These are phyloP conservation scores for Sapria himalayana DNA, from an alignment of 345 rosid species.

Conservation along the genomic window DNA sequence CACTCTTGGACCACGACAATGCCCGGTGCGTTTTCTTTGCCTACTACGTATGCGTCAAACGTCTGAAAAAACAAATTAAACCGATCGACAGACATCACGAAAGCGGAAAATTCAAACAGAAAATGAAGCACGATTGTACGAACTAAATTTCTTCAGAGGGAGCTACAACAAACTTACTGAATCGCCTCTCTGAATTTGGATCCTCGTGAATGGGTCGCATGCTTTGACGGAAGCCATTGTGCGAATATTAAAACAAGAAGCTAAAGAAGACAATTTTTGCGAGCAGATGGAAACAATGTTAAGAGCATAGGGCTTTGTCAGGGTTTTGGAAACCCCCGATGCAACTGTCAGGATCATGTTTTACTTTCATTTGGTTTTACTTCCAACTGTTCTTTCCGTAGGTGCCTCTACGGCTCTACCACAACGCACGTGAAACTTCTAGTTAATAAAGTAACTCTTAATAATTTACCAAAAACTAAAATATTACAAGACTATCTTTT, in stretches of 20 bases:
- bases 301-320: background rate
- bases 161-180: conserved; percentile 29
- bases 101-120: too few relatives aligned
- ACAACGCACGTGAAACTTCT: too few relatives aligned
- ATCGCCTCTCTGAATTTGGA: conserved; percentile 73
- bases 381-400: too few relatives aligned
- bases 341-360: too few relatives aligned
- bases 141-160: too few relatives aligned
- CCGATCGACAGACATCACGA: background rate
- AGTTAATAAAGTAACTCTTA: too few relatives aligned
- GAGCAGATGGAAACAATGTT: background rate
- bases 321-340: too few relatives aligned
- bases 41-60: conserved; percentile 81
- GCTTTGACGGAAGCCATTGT: conserved; percentile 53
- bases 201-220: conserved; percentile 31
- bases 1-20: conserved; percentile 87
- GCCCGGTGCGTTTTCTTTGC: conserved; percentile 81
- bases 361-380: too few relatives aligned
- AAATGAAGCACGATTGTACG: too few relatives aligned
- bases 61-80: conserved; percentile 19
- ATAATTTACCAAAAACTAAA: too few relatives aligned
- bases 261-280: background rate
- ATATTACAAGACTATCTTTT: too few relatives aligned
- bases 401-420: too few relatives aligned
- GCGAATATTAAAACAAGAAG: conserved; percentile 8